Evolutionary conservation across 2,329 filamentous ascomycete genomes (phyloP).

Genomic region (Endoconidiophora polonica): DNA sequence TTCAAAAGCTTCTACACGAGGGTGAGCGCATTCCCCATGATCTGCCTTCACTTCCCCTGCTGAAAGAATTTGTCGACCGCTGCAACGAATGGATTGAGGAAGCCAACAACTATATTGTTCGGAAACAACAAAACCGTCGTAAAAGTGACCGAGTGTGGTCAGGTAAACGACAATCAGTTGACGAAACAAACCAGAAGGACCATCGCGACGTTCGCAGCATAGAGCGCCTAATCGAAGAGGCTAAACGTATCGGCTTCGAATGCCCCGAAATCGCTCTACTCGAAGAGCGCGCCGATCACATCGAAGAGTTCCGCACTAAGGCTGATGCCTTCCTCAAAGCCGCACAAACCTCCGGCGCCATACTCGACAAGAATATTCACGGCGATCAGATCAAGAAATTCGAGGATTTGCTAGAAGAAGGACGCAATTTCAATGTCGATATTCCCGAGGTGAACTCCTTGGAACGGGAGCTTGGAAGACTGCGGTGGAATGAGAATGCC

Average conservation of each 20-base stretch:
- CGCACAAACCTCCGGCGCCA: conserved; percentile 2
- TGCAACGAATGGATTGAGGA: conserved; percentile 98
- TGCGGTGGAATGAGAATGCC: conserved; percentile 77
- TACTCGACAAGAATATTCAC: conserved; percentile 27
- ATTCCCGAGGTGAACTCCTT: conserved; percentile 75
- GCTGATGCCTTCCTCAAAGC: conserved; percentile 53
- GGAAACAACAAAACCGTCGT: conserved; percentile 91
- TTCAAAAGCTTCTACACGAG: conserved; percentile 73
- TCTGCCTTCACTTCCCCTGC: conserved; percentile 61
- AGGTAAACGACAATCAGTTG: conserved; percentile 51
- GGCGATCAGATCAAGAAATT: conserved; percentile 54
- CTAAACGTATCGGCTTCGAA: conserved; percentile 79
- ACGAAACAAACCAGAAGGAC: conserved; percentile 72
- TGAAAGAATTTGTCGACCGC: conserved; percentile 81
- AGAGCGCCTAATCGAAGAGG: conserved; percentile 64
- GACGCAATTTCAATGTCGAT: conserved; percentile 78
- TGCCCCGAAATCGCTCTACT: conserved; percentile 78
- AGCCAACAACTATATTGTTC: conserved; percentile 86
- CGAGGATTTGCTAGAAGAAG: conserved; percentile 79
- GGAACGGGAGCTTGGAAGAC: conserved; percentile 63
- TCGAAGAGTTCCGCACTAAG: conserved; percentile 67
- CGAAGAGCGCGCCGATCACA: conserved; percentile 68
- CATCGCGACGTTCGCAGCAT: conserved; percentile 81
- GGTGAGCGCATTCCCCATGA: conserved; percentile 93
- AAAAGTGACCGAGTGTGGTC: conserved; percentile 84